Evolutionary conservation across 129 eudicot genomes (phyloP), one percentile per base, ranked within the genome.

Genomic region (Calendula officinalis): DNA sequence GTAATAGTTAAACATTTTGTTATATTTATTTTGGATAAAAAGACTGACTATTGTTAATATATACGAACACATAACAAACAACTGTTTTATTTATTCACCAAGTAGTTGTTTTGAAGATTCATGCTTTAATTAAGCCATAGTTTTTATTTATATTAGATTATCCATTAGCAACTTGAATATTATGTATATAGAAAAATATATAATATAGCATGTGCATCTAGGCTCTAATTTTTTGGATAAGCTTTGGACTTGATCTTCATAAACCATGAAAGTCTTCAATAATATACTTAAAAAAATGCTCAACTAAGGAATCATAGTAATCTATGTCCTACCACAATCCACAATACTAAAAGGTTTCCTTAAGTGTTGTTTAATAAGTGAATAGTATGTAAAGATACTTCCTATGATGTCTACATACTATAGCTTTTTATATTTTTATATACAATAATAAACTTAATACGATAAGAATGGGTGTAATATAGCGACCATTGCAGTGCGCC

Each of bases 181-280:
- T 22, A 22, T 22, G 2, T 22, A 22, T 22, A 22, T 22, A 22
- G 30, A 22, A 22, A 22, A 22, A 22, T 22, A 22, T 22, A 22
- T 22, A 22, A 22, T 22, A n/a, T 33, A 47, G 16, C 52, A 54
- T 15, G 51, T 64, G 71, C 63, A 68, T 49, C 38, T 15, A 45
- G 22, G 6, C n/a, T 43, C 63, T 56, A 46, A 66, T 55, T 63
- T 55, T 44, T 17, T 12, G 58, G 77, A 73, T 73, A 64, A 64
- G 64, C 59, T 58, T 55, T 46, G 50, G 65, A 64, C 71, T 56
- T 45, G 66, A 64, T 73, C 71, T 45, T 38, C 51, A 64, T 73
- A 45, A 45, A 54, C 60, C 57, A 56, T 34, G 64, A 44, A 44
- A 63, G 65, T 72, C 77, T 56, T 42, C 12, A 71, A 62, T 30